Evolutionary conservation across 2,329 filamentous ascomycete genomes (phyloP).

Genomic region (Alternaria sp.): DNA sequence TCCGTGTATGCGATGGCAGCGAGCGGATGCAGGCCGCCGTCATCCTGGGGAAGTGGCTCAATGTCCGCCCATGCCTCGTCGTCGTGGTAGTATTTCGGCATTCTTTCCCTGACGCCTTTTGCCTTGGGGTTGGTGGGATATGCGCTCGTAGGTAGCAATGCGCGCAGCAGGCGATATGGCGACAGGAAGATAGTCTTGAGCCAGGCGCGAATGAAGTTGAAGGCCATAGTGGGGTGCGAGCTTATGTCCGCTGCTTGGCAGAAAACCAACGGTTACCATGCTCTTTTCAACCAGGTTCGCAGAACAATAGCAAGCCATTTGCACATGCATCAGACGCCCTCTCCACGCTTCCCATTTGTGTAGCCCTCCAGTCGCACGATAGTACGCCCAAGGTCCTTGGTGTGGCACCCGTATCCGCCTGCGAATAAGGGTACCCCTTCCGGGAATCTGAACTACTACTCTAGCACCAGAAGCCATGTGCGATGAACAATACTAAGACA

Average conservation of each 20-base stretch:
- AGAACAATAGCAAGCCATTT: conserved; percentile 24
- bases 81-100: conserved; percentile 59
- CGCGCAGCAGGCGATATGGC: conserved; percentile 17
- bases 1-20: conserved; percentile 92
- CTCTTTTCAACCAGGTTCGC: conserved; percentile 13
- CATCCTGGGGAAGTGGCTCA: conserved; percentile 79
- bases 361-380: background rate
- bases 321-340: background rate
- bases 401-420: background rate
- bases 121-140: background rate
- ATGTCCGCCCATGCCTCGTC: conserved; percentile 86
- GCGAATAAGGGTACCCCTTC: background rate
- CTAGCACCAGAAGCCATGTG: background rate
- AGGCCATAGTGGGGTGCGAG: conserved; percentile 22
- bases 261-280: conserved; percentile 1
- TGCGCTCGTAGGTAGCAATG: conserved; percentile 4
- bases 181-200: conserved; percentile 15
- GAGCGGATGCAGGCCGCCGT: conserved; percentile 76
- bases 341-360: background rate
- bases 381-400: background rate
- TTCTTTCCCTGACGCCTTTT: conserved; percentile 14
- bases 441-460: background rate
- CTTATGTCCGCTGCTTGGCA: conserved; percentile 20
- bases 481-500: conserved; percentile 7
- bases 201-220: conserved; percentile 24